These are phyloP conservation scores for Chlamydomonas incerta DNA, from an alignment of 139 green algal genomes.

Conservation along the genomic window DNA sequence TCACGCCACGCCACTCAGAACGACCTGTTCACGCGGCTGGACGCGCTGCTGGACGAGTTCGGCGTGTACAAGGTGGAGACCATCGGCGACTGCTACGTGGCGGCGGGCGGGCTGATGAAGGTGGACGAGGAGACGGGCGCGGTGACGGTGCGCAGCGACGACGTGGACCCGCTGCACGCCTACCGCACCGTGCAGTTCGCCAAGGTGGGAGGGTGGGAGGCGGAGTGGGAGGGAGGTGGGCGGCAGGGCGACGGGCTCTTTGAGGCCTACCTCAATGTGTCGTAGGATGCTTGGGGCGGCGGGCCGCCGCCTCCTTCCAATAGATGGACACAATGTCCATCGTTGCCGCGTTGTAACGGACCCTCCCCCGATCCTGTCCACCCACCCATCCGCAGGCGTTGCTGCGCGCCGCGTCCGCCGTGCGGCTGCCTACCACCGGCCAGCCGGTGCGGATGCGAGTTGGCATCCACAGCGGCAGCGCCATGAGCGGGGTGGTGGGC, in stretches of 20 bases:
- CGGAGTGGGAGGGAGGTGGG: neutral
- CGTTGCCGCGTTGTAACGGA: no score
- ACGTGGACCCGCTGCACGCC: conserved; percentile 39
- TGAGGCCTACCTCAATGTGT: neutral
- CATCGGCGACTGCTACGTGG: conserved; percentile 67
- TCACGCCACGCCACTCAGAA: no score
- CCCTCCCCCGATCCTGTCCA: neutral
- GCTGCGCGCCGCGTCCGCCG: conserved; percentile 12
- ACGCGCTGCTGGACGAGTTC: conserved; percentile 1
- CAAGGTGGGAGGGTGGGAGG: neutral
- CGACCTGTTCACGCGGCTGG: conserved; percentile 14
- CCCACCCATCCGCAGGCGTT: neutral
- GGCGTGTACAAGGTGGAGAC: conserved; percentile 49
- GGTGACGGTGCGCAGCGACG: conserved; percentile 36
- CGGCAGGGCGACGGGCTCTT: no score
- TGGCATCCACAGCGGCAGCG: conserved; percentile 48
- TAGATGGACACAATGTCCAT: no score
- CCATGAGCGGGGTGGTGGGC: conserved; percentile 50
- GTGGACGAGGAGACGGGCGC: conserved; percentile 42
- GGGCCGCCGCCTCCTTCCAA: no score
- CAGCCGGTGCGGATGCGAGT: conserved; percentile 40
- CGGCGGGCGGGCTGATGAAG: conserved; percentile 41
- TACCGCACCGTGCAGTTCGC: conserved; percentile 35
- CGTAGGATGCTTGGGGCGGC: neutral
- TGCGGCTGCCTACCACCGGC: conserved; percentile 27